Conservation (phyloP, 2,329 filamentous ascomycete species). For the Aschersonia sp. region DNA sequence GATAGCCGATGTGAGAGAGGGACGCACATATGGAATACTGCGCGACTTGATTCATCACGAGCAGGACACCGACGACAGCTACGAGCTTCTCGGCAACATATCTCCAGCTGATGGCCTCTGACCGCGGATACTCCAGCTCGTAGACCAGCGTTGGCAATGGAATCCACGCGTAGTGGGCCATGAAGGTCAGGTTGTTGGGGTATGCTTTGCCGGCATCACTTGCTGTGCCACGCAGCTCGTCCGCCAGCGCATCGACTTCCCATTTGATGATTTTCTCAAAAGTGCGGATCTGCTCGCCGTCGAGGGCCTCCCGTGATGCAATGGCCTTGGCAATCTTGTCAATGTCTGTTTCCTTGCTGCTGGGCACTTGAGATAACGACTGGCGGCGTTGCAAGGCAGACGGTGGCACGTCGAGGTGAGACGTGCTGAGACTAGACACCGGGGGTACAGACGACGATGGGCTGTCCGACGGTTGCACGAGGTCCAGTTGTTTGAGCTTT, state of each 20-base stretch:
- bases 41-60: constrained; percentile 66
- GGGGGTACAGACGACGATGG: constrained; percentile 27
- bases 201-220: constrained; percentile 37
- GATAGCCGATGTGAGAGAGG: neutral
- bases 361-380: constrained; percentile 18
- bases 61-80: constrained; percentile 58
- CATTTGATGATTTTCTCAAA: constrained; percentile 52
- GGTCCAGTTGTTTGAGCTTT: constrained; percentile 42
- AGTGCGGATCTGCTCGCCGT: constrained; percentile 44
- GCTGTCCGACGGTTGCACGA: constrained; percentile 28
- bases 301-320: constrained; percentile 43
- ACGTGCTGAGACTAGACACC: constrained; percentile 26
- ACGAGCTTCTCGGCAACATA: constrained; percentile 60
- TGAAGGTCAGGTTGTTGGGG: constrained; percentile 51
- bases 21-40: constrained; percentile 53
- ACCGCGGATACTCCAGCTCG: constrained; percentile 62
- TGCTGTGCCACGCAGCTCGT: constrained; percentile 51
- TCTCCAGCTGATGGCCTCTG: constrained; percentile 53
- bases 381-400: constrained; percentile 28
- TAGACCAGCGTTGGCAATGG: constrained; percentile 65
- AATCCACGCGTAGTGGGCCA: constrained; percentile 58
- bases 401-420: constrained; percentile 26
- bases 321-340: constrained; percentile 47
- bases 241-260: constrained; percentile 49
- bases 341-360: constrained; percentile 34